Evolutionary conservation across 2,329 filamentous ascomycete genomes (phyloP).

Genomic region (Fusarium sp.): DNA sequence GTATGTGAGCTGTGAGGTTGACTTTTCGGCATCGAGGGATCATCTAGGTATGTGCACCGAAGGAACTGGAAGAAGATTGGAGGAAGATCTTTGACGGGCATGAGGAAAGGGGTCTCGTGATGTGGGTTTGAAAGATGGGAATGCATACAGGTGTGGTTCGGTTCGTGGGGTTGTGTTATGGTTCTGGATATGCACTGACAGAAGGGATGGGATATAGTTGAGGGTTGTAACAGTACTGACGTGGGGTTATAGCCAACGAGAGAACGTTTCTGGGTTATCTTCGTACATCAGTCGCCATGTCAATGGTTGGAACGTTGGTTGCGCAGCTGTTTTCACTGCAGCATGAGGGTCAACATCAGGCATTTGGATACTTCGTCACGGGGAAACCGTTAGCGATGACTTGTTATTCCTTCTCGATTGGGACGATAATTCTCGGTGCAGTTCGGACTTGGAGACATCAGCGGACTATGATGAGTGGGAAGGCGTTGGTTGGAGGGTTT

Average conservation of each 20-base stretch:
- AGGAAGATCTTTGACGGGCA: slow-evolving; percentile 9
- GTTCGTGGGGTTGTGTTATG: neutral
- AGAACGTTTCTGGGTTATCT: slow-evolving; percentile 79
- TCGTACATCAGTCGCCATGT: slow-evolving; percentile 74
- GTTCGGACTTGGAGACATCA: slow-evolving; percentile 47
- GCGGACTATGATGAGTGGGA: slow-evolving; percentile 42
- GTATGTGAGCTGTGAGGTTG: slow-evolving; percentile 41
- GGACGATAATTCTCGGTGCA: slow-evolving; percentile 46
- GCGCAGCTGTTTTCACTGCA: slow-evolving; percentile 73
- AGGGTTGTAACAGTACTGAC: neutral
- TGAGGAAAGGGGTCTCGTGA: slow-evolving; percentile 7
- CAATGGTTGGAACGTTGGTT: slow-evolving; percentile 71
- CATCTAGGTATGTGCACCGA: slow-evolving; percentile 39
- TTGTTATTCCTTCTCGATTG: slow-evolving; percentile 54
- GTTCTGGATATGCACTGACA: neutral
- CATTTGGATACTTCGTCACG: slow-evolving; percentile 68
- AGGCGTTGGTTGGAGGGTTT: slow-evolving; percentile 46
- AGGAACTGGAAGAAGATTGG: slow-evolving; percentile 11
- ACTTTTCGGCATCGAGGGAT: slow-evolving; percentile 35
- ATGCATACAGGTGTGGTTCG: neutral
- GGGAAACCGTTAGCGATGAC: slow-evolving; percentile 66
- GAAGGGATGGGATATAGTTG: neutral
- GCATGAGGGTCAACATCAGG: slow-evolving; percentile 38
- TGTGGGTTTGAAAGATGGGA: neutral
- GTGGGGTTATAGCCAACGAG: slow-evolving; percentile 67